Percentiles rank a stretch among this genome's conserved stretches.
phyloP scores from a whole-genome alignment of 495 filamentous ascomycete genomes.

The Neurospora sp. region DNA sequence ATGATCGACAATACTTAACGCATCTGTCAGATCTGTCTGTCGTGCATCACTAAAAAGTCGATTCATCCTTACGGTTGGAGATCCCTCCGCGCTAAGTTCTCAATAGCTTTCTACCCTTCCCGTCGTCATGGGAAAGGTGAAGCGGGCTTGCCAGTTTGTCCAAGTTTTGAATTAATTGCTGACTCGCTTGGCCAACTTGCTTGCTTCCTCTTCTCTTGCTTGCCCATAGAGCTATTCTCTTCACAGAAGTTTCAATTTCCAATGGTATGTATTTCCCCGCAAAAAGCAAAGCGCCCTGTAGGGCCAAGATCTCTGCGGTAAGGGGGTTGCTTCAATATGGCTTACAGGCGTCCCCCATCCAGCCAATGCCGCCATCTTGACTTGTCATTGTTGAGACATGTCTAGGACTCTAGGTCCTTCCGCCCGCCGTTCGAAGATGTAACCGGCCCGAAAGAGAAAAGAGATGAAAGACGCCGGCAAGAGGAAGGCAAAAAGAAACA shows the following conservation, averaged over 20 bases:
- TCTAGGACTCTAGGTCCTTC: conserved; percentile 1
- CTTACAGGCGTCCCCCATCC: neutral
- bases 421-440: conserved; percentile 1
- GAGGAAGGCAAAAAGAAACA: neutral
- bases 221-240: neutral
- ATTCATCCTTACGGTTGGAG: neutral
- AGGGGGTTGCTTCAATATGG: neutral
- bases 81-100: neutral
- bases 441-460: neutral
- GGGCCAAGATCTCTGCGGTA: neutral
- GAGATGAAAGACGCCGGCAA: neutral
- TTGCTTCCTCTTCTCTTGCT: neutral
- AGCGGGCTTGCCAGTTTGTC: neutral
- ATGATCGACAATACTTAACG: conserved; percentile 22
- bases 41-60: conserved; percentile 11
- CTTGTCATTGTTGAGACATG: neutral
- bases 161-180: neutral
- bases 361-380: neutral
- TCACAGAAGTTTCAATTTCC: neutral
- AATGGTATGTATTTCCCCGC: neutral
- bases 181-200: neutral
- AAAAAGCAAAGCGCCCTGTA: conserved; percentile 3
- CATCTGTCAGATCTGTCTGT: conserved; percentile 28
- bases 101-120: neutral
- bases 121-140: neutral